These are phyloP conservation scores for Aspergillus sp. DNA, from an alignment of 2,329 filamentous ascomycete species.

Conservation along the genomic window DNA sequence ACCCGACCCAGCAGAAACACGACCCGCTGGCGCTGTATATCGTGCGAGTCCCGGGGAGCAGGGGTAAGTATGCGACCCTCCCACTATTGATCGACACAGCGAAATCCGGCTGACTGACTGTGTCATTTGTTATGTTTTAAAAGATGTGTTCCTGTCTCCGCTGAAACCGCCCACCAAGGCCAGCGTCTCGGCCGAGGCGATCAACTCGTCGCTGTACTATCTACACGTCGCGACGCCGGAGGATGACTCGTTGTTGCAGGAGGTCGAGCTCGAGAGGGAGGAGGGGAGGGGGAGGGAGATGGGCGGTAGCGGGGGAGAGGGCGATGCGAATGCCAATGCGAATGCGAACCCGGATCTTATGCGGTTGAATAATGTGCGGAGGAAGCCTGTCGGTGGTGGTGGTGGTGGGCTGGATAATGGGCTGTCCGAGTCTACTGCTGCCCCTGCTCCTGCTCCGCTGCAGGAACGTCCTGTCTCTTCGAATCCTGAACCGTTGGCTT, in stretches of 20 bases:
- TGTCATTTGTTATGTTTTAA: conserved; percentile 4
- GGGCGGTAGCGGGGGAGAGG: conserved; percentile 11
- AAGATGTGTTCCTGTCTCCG: conserved; percentile 86
- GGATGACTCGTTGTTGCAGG: conserved; percentile 38
- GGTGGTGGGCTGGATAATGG: conserved; percentile 4
- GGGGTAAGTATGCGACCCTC: conserved; percentile 48
- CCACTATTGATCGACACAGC: background rate
- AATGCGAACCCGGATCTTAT: conserved; percentile 19
- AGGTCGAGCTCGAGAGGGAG: conserved; percentile 30
- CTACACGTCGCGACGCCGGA: conserved; percentile 65
- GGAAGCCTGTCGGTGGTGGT: conserved; percentile 27
- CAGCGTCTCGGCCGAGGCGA: conserved; percentile 78
- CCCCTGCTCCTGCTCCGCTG: conserved; percentile 4
- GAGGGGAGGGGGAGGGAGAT: conserved; percentile 17
- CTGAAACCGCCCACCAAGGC: conserved; percentile 74
- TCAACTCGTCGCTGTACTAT: conserved; percentile 83
- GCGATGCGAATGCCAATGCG: conserved; percentile 13
- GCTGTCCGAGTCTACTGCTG: conserved; percentile 7
- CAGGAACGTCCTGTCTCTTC: conserved; percentile 4
- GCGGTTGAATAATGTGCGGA: conserved; percentile 29
- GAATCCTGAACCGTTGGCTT: conserved; percentile 3
- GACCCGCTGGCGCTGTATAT: conserved; percentile 81
- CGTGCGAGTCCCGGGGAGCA: conserved; percentile 80
- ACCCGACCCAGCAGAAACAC: conserved; percentile 58
- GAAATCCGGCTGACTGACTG: conserved; percentile 6